A percentile compares a stretch with the other conserved stretches of the same genome.
phyloP scores from a whole-genome alignment of 2,329 filamentous ascomycete genomes.

The Pestalotiopsis sp. region DNA sequence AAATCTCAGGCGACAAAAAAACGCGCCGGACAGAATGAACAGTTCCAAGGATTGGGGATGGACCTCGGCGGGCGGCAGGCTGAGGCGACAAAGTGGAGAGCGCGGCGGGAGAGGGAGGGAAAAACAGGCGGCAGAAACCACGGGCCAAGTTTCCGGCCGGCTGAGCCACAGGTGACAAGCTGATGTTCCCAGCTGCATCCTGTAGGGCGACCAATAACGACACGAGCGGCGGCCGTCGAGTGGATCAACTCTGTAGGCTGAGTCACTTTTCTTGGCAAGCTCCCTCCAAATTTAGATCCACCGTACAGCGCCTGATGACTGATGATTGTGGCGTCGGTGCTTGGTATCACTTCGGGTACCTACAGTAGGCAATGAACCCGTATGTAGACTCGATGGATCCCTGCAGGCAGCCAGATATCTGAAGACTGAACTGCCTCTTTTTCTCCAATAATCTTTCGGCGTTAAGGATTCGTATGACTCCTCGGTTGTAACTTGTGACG shows the following conservation, averaged over 20 bases:
- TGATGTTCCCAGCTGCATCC: background rate
- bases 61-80: background rate
- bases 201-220: background rate
- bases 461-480: background rate
- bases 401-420: background rate
- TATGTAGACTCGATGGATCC: background rate
- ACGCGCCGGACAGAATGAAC: background rate
- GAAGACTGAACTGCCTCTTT: background rate
- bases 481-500: background rate
- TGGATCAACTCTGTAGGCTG: background rate
- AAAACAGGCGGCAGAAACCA: background rate
- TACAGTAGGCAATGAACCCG: background rate
- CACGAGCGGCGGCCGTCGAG: no score
- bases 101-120: background rate
- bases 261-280: background rate
- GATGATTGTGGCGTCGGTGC: background rate
- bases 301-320: background rate
- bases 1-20: slow-evolving; percentile 2
- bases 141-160: background rate
- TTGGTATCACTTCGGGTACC: background rate
- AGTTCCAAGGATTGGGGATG: background rate
- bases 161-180: background rate
- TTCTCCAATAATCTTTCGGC: background rate
- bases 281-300: slow-evolving; percentile 3
- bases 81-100: background rate